A percentile compares a stretch with the other conserved stretches of the same genome.
Evolutionary conservation across 306 rosid genomes (phyloP).

Genomic region (Fagus crenata): DNA sequence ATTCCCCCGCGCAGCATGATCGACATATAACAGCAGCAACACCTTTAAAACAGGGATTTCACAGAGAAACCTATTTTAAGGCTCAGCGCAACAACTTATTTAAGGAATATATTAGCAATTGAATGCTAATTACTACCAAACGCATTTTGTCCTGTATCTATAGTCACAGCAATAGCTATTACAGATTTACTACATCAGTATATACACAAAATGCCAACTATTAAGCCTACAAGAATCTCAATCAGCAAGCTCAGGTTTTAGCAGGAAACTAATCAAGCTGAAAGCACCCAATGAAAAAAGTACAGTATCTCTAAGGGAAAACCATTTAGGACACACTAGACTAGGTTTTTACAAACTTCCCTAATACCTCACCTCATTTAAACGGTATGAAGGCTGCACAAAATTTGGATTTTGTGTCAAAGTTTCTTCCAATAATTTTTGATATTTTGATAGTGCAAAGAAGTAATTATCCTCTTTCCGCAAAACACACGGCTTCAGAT

Average conservation of each 20-base stretch:
- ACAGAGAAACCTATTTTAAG: neutral
- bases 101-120: neutral
- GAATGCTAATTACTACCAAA: neutral
- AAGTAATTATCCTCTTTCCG: conserved; percentile 93
- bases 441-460: conserved; percentile 84
- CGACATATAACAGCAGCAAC: neutral
- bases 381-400: conserved; percentile 84
- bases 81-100: neutral
- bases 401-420: conserved; percentile 66
- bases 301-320: neutral
- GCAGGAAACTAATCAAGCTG: neutral
- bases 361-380: conserved; percentile 62
- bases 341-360: neutral
- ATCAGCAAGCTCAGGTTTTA: neutral
- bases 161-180: neutral
- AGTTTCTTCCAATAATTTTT: conserved; percentile 66
- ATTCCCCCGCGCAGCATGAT: neutral
- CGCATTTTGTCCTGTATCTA: neutral
- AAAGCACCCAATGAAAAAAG: neutral
- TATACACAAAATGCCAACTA: neutral
- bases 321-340: neutral
- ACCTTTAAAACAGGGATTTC: neutral
- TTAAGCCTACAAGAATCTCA: neutral
- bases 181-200: neutral
- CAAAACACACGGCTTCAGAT: conserved; percentile 86